Evolutionary conservation across 2,329 filamentous ascomycete species (phyloP), one percentile per base, ranked within the genome.

Genomic region (Chaetomiaceae sp.): DNA sequence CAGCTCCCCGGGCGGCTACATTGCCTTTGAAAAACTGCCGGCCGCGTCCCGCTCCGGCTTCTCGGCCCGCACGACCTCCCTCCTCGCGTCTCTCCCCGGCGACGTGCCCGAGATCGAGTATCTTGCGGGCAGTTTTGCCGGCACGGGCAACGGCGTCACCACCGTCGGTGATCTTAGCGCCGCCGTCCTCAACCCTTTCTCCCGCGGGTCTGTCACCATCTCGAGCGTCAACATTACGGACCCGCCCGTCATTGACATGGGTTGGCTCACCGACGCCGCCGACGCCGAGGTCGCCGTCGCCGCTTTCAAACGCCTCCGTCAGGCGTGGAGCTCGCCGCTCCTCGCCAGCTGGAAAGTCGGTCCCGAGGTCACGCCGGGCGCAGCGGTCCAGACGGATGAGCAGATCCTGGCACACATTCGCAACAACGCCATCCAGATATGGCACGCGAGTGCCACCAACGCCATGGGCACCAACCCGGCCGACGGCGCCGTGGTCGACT

Each of bases 241-340:
- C 49, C 56, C 58, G 52, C 64, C 64, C 8, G 55, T 62, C n/a
- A 55, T 65, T 21, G 58, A 65, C 53, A 59, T 58, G 23, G 41
- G 54, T 32, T 64, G 59, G 54, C 58, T 65, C 14, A 34, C 21
- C 8, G 50, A 54, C 34, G 20, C 36, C 2, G 61, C 63, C 27
- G 47, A 56, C 27, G 16, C 7, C 5, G 54, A 50, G 29, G 20
- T 56, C 9, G 25, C 23, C n/a, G 30, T 53, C 14, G 49, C 38
- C 13, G 40, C 34, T 3, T 45, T 48, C 27, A 48, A 45, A 30
- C 43, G 53, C 2, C 5, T 48, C 7, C 36, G 53, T 3, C 21
- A 45, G 20, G 27, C 38, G 13, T 40, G 33, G 21, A 34, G n/a
- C 30, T 37, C 45, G 10, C 20, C 33, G 11, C 10, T 18, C 13